Percentiles rank a stretch among this genome's conserved stretches.
These are phyloP conservation scores for Phlebopus sp. DNA, from an alignment of 1,284 basidiomycete species.

Conservation along the genomic window DNA sequence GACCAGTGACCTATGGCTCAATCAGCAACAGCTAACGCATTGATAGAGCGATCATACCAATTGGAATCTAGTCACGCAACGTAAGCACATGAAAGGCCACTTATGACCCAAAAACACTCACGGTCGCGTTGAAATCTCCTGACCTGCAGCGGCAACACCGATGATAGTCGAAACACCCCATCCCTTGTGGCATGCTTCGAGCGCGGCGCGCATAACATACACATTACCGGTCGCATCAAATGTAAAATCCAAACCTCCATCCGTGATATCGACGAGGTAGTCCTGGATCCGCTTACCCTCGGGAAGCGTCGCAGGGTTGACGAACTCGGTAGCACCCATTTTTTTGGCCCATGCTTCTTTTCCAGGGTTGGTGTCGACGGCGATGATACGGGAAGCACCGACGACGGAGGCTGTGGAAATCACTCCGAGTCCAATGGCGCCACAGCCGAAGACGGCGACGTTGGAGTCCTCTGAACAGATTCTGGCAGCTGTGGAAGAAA, in stretches of 20 bases:
- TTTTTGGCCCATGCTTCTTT: slow-evolving; percentile 90
- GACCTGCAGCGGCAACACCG: slow-evolving; percentile 93
- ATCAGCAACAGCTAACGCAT: slow-evolving; percentile 10
- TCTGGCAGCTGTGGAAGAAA: slow-evolving; percentile 2
- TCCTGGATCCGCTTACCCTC: slow-evolving; percentile 86
- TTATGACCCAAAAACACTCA: slow-evolving; percentile 40
- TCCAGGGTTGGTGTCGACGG: slow-evolving; percentile 84
- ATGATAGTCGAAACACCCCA: slow-evolving; percentile 97
- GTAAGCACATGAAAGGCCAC: slow-evolving; percentile 10
- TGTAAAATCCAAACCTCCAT: slow-evolving; percentile 96
- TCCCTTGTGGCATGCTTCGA: slow-evolving; percentile 99
- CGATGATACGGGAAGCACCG: slow-evolving; percentile 86
- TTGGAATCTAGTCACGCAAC: slow-evolving; percentile 61
- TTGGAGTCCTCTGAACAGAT: slow-evolving; percentile 66
- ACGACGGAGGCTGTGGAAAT: slow-evolving; percentile 80
- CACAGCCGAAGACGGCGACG: slow-evolving; percentile 94
- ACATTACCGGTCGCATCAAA: slow-evolving; percentile 97
- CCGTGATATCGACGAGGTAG: slow-evolving; percentile 88
- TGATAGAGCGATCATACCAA: slow-evolving; percentile 33
- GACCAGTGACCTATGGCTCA: slow-evolving; percentile 70
- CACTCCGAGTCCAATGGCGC: slow-evolving; percentile 94
- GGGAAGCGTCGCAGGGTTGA: slow-evolving; percentile 80
- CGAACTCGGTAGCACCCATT: slow-evolving; percentile 96
- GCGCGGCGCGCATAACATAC: slow-evolving; percentile 91
- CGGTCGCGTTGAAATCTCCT: slow-evolving; percentile 96